Evolutionary conservation across 2,329 filamentous ascomycete genomes (phyloP).

Genomic region (Colletotrichum liaoningense): DNA sequence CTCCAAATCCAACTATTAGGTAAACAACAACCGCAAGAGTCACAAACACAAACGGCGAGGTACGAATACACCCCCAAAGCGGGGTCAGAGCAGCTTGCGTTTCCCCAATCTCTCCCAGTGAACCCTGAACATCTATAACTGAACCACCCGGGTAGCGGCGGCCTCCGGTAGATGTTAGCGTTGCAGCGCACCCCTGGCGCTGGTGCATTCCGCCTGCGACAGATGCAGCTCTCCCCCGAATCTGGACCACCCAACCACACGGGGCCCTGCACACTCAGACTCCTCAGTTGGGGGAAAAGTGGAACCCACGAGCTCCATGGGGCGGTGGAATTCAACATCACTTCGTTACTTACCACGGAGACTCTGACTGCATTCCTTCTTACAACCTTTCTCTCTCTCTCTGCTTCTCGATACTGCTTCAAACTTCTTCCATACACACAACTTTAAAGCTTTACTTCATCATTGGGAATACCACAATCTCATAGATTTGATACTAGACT

Average conservation of each 20-base stretch:
- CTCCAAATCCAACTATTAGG: not conserved
- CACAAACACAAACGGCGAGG: not conserved
- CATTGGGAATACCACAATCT: not conserved
- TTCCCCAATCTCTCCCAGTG: not conserved
- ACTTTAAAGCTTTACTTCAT: not conserved
- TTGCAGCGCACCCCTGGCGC: slow-evolving; percentile 16
- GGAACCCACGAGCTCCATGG: not conserved
- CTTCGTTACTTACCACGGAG: slow-evolving; percentile 7
- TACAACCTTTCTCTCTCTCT: not conserved
- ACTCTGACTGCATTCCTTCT: slow-evolving; percentile 2
- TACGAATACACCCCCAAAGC: not conserved
- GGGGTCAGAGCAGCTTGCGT: not conserved
- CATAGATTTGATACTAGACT: not conserved
- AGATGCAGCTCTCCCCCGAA: not conserved
- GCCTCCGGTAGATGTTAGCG: slow-evolving; percentile 33
- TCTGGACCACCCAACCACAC: slow-evolving; percentile 2
- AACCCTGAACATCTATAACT: not conserved
- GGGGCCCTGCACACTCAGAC: not conserved
- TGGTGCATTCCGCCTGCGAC: slow-evolving; percentile 26
- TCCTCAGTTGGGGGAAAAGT: not conserved
- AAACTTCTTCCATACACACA: not conserved
- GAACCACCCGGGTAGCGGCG: slow-evolving; percentile 29
- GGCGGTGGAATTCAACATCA: slow-evolving; percentile 31
- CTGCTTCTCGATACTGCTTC: not conserved
- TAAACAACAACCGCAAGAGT: not conserved